Base-by-base conservation (phyloP, 164 flowering plant genomes). In the Vitis rupestris region DNA sequence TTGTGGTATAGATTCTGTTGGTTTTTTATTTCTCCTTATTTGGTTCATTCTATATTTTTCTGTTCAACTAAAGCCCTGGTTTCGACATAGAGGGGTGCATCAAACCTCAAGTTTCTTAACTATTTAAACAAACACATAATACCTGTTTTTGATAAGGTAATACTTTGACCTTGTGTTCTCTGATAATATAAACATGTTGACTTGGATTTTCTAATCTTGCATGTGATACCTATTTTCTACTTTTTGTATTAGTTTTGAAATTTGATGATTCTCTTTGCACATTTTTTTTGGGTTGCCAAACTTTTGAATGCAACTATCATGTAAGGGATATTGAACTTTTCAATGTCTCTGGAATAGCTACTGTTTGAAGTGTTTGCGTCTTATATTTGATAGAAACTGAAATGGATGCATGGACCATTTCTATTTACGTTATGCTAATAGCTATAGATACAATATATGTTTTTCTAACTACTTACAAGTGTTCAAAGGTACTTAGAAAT, bases 81-180 rank as follows among this genome's bases (percentile, higher is more conserved):
- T 76, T 72, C 10, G 14, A 49, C 62, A 19, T 14, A 93, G 68
- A 98, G 98, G 84, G 23, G 23, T 19, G 98, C 93, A 66, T 87
- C 99, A 61, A 89, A 90, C 71, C 89, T 92, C 96, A 95, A 88
- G 78, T 95, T 91, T 59, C 79, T 93, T 59, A 89, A 77, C 74
- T 95, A 90, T 78, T 64, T 95, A 76, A 90, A 89, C 87, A 95
- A 93, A 69, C 88, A 90, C 74, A 85, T 95, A 17, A 51, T 93
- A 57, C 94, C 97, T 52, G 96, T 90, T 66, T 85, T 90, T 79
- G 97, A 95, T 47, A 70, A 91, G 98, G 98, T 93, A 83, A 79
- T 65, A 10, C n/a, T 17, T 37, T 31, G 16, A 37, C 44, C 54
- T 54, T 67, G 19, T 17, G 7, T 63, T 9, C 49, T 27, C 3